Evolutionary conservation across 164 flowering plant genomes (phyloP).

Genomic region (Vitis rotundifolia): DNA sequence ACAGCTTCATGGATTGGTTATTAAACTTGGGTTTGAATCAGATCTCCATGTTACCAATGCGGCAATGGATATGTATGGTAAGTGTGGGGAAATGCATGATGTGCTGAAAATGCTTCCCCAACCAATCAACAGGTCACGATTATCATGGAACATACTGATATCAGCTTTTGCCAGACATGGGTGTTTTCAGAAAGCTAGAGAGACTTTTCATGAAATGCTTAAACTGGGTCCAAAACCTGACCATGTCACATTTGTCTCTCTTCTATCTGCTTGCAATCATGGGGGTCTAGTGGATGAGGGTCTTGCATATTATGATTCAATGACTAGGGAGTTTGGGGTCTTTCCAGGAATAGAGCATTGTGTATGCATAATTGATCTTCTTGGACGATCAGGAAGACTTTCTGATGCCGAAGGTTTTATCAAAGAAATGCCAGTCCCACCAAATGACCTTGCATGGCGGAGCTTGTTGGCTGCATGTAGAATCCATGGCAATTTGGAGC

Average conservation of each 20-base stretch:
- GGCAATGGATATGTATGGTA: conserved; percentile 83
- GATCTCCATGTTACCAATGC: conserved; percentile 59
- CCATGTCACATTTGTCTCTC: conserved; percentile 78
- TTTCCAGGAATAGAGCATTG: conserved; percentile 68
- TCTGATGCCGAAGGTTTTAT: conserved; percentile 72
- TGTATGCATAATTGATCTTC: conserved; percentile 80
- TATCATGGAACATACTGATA: conserved; percentile 78
- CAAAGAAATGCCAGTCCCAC: conserved; percentile 55
- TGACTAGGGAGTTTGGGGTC: conserved; percentile 56
- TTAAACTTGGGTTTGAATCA: conserved; percentile 60
- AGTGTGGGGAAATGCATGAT: conserved; percentile 68
- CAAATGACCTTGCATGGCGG: conserved; percentile 76
- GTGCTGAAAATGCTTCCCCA: conserved; percentile 52
- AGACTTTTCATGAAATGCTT: conserved; percentile 70
- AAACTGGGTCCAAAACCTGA: conserved; percentile 53
- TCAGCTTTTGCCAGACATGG: conserved; percentile 81
- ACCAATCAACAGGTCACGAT: conserved; percentile 37
- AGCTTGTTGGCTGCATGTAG: conserved; percentile 73
- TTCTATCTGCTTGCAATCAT: conserved; percentile 85
- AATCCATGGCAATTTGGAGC: conserved; percentile 66
- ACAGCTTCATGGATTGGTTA: conserved; percentile 55
- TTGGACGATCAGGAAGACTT: conserved; percentile 81
- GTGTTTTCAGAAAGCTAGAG: conserved; percentile 50
- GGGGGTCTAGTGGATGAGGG: conserved; percentile 84
- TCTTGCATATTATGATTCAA: conserved; percentile 54